phyloP scores from a whole-genome alignment of 2,329 filamentous ascomycete species.

The Colletotrichum nymphaeae region DNA sequence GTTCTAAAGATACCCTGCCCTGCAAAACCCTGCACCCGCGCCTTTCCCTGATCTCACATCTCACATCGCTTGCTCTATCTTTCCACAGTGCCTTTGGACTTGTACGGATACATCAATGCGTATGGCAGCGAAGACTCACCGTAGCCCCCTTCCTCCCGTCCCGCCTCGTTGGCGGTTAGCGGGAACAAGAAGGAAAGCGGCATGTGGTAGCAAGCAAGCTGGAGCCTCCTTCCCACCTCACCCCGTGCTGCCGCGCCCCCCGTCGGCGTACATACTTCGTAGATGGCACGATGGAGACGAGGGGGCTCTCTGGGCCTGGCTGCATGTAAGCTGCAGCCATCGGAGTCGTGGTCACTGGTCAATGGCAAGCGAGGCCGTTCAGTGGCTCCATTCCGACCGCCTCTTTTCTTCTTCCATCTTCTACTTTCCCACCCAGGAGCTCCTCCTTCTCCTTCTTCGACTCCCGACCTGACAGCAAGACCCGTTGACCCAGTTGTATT shows the following conservation, averaged over 20 bases:
- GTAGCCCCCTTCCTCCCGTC: neutral
- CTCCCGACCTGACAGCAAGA: neutral
- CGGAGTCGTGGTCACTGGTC: conserved; percentile 33
- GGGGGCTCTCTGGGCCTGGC: neutral
- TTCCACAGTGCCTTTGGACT: neutral
- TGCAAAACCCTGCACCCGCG: neutral
- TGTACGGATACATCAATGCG: neutral
- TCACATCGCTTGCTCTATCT: neutral
- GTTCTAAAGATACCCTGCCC: conserved; percentile 12
- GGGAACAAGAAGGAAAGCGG: neutral
- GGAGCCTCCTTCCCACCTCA: neutral
- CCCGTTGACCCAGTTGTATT: too few species aligned
- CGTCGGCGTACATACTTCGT: neutral
- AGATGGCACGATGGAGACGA: conserved; percentile 15
- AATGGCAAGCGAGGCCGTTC: conserved; percentile 15
- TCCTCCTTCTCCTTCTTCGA: conserved; percentile 9
- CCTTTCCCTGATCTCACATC: neutral
- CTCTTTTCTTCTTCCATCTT: conserved; percentile 27
- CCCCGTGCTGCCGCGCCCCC: neutral
- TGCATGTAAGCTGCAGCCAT: conserved; percentile 25
- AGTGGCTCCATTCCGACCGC: conserved; percentile 36
- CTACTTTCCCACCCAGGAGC: neutral
- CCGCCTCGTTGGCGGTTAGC: neutral
- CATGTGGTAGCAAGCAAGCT: conserved; percentile 23
- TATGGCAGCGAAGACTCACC: neutral